Evolutionary conservation across 352 stramenopile species (phyloP).

Genomic region (Proteromonas lacertae): DNA sequence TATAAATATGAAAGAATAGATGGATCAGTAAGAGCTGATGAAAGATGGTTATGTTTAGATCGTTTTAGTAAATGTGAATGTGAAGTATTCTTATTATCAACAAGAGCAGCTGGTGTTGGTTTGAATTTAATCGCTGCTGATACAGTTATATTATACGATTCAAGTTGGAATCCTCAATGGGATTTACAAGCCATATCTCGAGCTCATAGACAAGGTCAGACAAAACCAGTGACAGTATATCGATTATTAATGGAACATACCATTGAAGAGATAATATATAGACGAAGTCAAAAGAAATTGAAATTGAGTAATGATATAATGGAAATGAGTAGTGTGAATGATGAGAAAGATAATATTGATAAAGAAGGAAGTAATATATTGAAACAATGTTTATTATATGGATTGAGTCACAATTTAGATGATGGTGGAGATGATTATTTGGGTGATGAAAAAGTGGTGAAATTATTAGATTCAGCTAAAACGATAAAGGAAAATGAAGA

Average conservation of each 20-base stretch:
- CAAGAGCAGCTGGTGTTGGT: conserved; percentile 63
- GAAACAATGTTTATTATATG: too few species aligned
- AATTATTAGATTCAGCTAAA: too few species aligned
- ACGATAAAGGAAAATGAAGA: too few species aligned
- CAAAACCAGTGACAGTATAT: conserved; percentile 80
- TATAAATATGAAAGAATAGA: conserved; percentile 67
- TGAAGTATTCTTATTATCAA: conserved; percentile 87
- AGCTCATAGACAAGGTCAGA: conserved; percentile 88
- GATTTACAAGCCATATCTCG: conserved; percentile 87
- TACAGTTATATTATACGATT: conserved; percentile 70
- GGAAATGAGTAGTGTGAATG: too few species aligned
- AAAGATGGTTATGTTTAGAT: conserved; percentile 37
- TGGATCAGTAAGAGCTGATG: conserved; percentile 23
- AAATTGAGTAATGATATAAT: too few species aligned
- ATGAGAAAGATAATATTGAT: too few species aligned
- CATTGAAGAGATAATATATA: conserved; percentile 97
- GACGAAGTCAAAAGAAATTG: too few species aligned
- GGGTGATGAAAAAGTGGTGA: too few species aligned
- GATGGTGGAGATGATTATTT: too few species aligned
- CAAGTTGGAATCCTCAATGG: conserved; percentile 83
- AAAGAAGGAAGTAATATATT: too few species aligned
- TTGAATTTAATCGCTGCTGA: conserved; percentile 82
- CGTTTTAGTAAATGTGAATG: conserved; percentile 73
- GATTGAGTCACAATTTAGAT: too few species aligned
- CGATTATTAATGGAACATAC: conserved; percentile 81